These are phyloP conservation scores for Phytophthora tentaculata DNA, from an alignment of 352 stramenopile genomes.

Conservation along the genomic window DNA sequence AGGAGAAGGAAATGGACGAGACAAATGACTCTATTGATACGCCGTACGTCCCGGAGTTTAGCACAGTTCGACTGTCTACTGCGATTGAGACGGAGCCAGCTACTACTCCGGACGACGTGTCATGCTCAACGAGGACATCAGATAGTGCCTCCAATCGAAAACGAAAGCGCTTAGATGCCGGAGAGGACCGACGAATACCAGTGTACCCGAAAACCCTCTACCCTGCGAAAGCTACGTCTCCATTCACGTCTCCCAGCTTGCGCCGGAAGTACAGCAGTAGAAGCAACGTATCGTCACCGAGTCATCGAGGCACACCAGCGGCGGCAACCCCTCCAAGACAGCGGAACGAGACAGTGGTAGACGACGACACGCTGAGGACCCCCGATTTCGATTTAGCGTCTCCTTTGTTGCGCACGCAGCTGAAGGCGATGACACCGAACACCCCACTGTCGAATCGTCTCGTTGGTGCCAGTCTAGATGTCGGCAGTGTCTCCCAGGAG, in stretches of 20 bases:
- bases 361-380: constrained; percentile 66
- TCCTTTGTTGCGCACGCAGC: constrained; percentile 75
- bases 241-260: constrained; percentile 53
- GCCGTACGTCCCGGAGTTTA: constrained; percentile 63
- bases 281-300: constrained; percentile 59
- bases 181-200: constrained; percentile 30
- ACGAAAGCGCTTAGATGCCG: constrained; percentile 45
- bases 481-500: constrained; percentile 77
- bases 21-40: constrained; percentile 43
- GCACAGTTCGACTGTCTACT: constrained; percentile 48
- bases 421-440: constrained; percentile 86
- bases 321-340: constrained; percentile 31
- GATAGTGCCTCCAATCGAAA: constrained; percentile 47
- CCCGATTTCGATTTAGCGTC: constrained; percentile 78
- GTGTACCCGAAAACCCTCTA: constrained; percentile 63
- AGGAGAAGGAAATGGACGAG: constrained; percentile 34
- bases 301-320: constrained; percentile 16
- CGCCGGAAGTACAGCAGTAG: constrained; percentile 74
- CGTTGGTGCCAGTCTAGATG: constrained; percentile 75
- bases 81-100: constrained; percentile 23
- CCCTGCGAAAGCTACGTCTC: constrained; percentile 33
- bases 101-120: constrained; percentile 2
- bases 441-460: constrained; percentile 87
- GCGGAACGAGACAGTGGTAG: constrained; percentile 40
- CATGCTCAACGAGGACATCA: constrained; percentile 21